Base-by-base conservation (phyloP, 2,329 filamentous ascomycete species). In the Exophiala phaeomuriformis region DNA sequence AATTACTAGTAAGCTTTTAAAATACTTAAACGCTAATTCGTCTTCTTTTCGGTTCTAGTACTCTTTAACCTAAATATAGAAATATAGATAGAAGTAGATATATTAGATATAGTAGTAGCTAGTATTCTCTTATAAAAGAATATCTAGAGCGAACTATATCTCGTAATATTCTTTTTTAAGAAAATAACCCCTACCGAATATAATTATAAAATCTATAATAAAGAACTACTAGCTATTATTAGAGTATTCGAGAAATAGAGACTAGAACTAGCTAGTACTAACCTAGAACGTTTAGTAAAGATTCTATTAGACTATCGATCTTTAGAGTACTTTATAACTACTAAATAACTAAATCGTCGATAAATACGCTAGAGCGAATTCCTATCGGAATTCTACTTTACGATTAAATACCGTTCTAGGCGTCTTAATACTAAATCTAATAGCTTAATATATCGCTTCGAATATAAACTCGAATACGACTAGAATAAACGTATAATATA, bases 191-290 rank as follows among this genome's bases (percentile, higher is more conserved):
- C 7, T 36, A 10, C 39, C 9, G 47, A 62, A 45, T n/a, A 47
- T 10, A 60, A 61, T 40, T 61, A 58, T 36, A 28, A 40, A 2
- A 40, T 40, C 5, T 30, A 40, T 4, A 43, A 63, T 59, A 51
- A 59, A 37, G 43, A 63, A 45, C 32, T 63, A 27, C 43, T 63
- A 35, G 45, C 37, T 27, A 55, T 62, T 37, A 39, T 63, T 7
- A 51, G 44, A 43, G 48, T 42, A 30, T 52, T 61, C 51, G 30
- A 37, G 10, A 32, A 63, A 27, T 61, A 57, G 42, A 36, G 37
- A 45, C 36, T 51, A 32, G 56, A 61, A 32, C 29, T 60, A 12
- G 44, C 59, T 54, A 40, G 47, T 27, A 10, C 28, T 6, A 39
- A 37, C 12, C 35, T 32, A 39, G 49, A 51, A 30, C 53, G 55